These are phyloP conservation scores for Prunus yedoensis DNA, from an alignment of 331 rosid species.

Conservation along the genomic window DNA sequence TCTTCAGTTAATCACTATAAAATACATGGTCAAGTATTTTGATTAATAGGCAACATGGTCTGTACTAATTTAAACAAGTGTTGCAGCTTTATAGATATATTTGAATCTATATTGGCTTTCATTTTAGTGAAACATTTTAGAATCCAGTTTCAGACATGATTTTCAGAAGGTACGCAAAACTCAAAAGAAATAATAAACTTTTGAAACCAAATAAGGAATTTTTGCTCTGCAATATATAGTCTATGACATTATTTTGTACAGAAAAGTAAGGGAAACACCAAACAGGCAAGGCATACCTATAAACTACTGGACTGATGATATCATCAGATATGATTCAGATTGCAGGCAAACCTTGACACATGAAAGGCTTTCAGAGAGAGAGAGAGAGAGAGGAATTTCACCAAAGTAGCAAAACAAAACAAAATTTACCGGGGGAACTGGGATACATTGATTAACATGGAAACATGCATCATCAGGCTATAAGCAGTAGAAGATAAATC, in stretches of 20 bases:
- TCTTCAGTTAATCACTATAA: not conserved
- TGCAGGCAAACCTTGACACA: not conserved
- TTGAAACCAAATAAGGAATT: not conserved
- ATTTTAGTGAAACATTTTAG: not conserved
- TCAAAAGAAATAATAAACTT: not conserved
- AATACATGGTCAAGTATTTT: not conserved
- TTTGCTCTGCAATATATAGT: not conserved
- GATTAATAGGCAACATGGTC: not conserved
- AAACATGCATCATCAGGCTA: not conserved
- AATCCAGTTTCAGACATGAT: not conserved
- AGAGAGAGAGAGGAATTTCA: slow-evolving; percentile 6
- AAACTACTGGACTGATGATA: not conserved
- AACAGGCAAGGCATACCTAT: not conserved
- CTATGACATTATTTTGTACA: not conserved
- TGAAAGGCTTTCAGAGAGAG: not conserved
- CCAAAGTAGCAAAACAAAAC: slow-evolving; percentile 12
- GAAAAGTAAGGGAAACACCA: not conserved
- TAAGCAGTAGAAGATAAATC: not conserved
- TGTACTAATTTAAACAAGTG: not conserved
- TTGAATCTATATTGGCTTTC: not conserved
- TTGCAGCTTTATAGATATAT: not conserved
- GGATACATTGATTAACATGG: slow-evolving; percentile 4
- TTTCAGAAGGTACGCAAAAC: not conserved
- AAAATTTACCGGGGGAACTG: slow-evolving; percentile 8
- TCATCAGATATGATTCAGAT: not conserved